phyloP scores from a whole-genome alignment of 345 rosid species.

The Erucastrum elatum region DNA sequence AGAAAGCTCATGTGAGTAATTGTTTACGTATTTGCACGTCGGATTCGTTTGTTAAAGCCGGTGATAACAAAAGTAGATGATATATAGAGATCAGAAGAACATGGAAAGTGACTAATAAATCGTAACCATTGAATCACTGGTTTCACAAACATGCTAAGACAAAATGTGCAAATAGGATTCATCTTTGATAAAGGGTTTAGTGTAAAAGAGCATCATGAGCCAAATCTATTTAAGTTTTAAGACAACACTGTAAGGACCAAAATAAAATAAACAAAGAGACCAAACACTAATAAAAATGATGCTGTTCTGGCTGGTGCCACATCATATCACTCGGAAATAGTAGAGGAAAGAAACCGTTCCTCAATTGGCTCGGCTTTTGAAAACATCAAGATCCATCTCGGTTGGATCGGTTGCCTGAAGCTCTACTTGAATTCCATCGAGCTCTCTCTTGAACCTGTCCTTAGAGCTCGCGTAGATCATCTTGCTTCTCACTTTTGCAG shows the following conservation, averaged over 20 bases:
- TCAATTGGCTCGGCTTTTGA: constrained; percentile 53
- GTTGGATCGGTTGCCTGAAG: constrained; percentile 67
- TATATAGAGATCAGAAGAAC: no score
- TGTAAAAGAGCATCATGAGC: constrained; percentile 30
- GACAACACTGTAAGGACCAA: constrained; percentile 18
- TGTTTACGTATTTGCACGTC: no score
- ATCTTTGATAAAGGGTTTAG: constrained; percentile 21
- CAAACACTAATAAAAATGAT: constrained; percentile 20
- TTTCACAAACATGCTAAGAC: not conserved
- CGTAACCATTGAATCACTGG: not conserved
- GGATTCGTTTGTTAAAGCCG: no score
- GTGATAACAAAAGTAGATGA: no score
- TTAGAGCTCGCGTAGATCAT: constrained; percentile 68
- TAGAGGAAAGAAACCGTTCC: constrained; percentile 11
- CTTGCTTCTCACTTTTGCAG: constrained; percentile 62
- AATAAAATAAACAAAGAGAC: not conserved
- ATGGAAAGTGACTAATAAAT: no score
- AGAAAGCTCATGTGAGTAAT: no score
- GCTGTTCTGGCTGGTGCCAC: constrained; percentile 40
- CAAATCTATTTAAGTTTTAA: constrained; percentile 25
- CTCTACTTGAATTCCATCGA: constrained; percentile 60
- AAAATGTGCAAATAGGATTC: constrained; percentile 13
- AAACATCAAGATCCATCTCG: constrained; percentile 60
- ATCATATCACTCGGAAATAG: constrained; percentile 9
- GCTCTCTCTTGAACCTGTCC: constrained; percentile 65